These are phyloP conservation scores for Wickerhamomyces mucosus DNA, from an alignment of 805 yeast genomes.

Conservation along the genomic window DNA sequence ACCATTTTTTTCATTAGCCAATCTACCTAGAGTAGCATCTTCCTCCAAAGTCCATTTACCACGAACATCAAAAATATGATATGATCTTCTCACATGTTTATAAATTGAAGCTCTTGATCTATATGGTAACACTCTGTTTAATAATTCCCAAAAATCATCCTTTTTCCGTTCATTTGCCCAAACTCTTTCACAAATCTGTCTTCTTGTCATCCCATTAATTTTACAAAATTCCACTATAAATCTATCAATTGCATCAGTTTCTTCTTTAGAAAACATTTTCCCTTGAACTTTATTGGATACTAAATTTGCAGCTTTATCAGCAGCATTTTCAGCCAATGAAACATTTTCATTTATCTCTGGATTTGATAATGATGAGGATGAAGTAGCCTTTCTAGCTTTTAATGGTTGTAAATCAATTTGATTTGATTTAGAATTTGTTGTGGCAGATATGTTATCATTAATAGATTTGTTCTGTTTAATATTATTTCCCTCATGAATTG, in stretches of 20 bases:
- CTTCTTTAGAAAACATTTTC: conserved; percentile 48
- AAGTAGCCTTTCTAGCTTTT: neutral
- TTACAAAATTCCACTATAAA: conserved; percentile 63
- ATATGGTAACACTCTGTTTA: conserved; percentile 72
- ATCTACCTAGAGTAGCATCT: conserved; percentile 53
- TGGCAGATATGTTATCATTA: neutral
- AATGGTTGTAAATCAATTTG: neutral
- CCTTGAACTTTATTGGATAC: conserved; percentile 17
- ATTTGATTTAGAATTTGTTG: neutral
- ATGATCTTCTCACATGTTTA: conserved; percentile 85
- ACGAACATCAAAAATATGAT: conserved; percentile 77
- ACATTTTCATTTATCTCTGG: neutral
- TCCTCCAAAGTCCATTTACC: conserved; percentile 88
- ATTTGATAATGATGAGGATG: neutral
- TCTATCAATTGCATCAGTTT: conserved; percentile 59
- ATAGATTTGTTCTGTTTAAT: too few species aligned
- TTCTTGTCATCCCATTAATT: conserved; percentile 50
- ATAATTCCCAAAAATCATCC: conserved; percentile 83
- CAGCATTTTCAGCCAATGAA: conserved; percentile 21
- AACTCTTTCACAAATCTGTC: conserved; percentile 70
- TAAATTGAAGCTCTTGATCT: conserved; percentile 85
- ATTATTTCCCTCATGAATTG: too few species aligned
- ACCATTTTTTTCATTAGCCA: conserved; percentile 61
- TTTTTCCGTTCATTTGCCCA: conserved; percentile 82
- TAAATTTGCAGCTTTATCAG: conserved; percentile 30